Conservation (phyloP, 345 rosid genomes). For the Sonneratia caseolaris region DNA sequence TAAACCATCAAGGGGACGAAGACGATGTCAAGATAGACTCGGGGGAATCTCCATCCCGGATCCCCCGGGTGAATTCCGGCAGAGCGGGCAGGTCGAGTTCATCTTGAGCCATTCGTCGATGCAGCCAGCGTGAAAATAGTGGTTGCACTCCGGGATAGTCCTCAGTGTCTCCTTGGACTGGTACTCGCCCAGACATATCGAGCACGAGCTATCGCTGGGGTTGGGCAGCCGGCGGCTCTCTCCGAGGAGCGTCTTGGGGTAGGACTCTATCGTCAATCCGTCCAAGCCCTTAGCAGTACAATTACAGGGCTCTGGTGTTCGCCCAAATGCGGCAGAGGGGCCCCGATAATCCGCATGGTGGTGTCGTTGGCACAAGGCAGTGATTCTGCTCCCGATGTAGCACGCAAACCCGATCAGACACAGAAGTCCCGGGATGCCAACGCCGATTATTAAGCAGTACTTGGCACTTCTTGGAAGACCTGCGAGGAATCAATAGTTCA, state of each 20-base stretch:
- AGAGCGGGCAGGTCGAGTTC: conserved; percentile 48
- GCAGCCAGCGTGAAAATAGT: conserved; percentile 48
- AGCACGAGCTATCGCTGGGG: conserved; percentile 36
- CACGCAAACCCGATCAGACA: conserved; percentile 27
- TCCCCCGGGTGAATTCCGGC: conserved; percentile 32
- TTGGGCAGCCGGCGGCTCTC: conserved; percentile 41
- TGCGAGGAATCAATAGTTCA: background rate
- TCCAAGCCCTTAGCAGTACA: conserved; percentile 23
- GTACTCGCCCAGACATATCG: conserved; percentile 49
- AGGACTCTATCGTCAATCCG: conserved; percentile 33
- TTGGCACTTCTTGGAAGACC: conserved; percentile 35
- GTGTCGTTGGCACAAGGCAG: background rate
- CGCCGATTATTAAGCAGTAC: conserved; percentile 37
- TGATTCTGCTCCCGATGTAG: conserved; percentile 17
- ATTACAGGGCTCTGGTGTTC: background rate
- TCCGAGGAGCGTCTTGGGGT: conserved; percentile 42
- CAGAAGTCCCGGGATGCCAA: conserved; percentile 38
- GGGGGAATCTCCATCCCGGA: conserved; percentile 1
- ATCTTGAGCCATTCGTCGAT: conserved; percentile 53
- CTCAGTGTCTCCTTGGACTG: conserved; percentile 39
- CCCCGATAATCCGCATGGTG: background rate
- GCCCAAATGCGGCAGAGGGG: background rate
- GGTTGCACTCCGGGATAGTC: conserved; percentile 52
- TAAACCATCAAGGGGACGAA: too few relatives aligned
- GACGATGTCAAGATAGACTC: background rate